Conservation (phyloP, 2,329 filamentous ascomycete species). For the Neodidymelliopsis sp. region DNA sequence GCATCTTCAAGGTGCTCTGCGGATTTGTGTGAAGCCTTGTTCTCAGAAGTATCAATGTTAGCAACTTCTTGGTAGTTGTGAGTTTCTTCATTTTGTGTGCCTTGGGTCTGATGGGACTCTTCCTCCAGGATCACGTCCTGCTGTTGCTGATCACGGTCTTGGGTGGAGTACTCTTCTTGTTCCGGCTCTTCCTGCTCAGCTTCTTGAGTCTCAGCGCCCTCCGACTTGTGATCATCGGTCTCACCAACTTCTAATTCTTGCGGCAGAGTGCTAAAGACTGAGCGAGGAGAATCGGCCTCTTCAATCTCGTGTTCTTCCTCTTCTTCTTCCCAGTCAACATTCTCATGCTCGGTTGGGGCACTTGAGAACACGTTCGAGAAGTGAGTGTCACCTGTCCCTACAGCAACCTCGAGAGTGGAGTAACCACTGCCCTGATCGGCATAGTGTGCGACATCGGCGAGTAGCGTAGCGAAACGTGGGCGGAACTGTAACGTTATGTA, state of each 20-base stretch:
- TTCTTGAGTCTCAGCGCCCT: constrained; percentile 4
- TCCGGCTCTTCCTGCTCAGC: constrained; percentile 7
- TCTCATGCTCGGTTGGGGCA: constrained; percentile 28
- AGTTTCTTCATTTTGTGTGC: neutral
- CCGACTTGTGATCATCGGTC: constrained; percentile 10
- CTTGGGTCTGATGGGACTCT: neutral
- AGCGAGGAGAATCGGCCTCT: constrained; percentile 10
- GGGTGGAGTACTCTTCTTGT: constrained; percentile 1
- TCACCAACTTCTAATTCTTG: constrained; percentile 7
- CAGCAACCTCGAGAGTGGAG: constrained; percentile 53
- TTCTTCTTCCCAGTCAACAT: constrained; percentile 32
- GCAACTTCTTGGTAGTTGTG: neutral
- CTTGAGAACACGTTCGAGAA: constrained; percentile 30
- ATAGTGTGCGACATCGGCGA: constrained; percentile 61
- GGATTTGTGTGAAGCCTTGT: neutral
- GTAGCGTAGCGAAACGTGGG: constrained; percentile 60
- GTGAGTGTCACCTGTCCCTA: constrained; percentile 37
- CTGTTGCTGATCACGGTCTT: constrained; percentile 3
- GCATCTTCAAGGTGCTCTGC: neutral
- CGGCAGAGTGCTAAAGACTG: neutral
- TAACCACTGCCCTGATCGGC: constrained; percentile 66
- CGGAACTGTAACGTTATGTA: constrained; percentile 64
- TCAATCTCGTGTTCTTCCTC: constrained; percentile 15
- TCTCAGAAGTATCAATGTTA: neutral
- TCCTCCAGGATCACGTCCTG: constrained; percentile 6